Evolutionary conservation across 192 early-diverging fungal genomes (phyloP).

Genomic region (Coemansia sp.): DNA sequence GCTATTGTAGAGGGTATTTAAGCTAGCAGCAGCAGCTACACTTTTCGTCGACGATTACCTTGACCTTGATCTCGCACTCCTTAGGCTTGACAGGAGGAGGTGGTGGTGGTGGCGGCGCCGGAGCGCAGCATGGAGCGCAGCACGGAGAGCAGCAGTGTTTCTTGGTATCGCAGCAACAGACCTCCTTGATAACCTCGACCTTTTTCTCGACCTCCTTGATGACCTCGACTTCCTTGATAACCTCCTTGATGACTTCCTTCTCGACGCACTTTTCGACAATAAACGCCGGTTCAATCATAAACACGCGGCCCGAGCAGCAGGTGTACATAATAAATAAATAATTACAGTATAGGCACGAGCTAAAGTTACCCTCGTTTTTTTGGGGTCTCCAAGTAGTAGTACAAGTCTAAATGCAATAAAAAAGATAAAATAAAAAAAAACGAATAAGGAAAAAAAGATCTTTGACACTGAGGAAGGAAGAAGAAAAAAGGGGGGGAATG

Average conservation of each 20-base stretch:
- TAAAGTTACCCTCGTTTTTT: not conserved
- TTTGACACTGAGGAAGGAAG: not conserved
- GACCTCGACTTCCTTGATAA: slow-evolving; percentile 37
- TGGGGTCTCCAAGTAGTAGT: no score
- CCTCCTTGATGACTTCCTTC: slow-evolving; percentile 46
- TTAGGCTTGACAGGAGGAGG: slow-evolving; percentile 29
- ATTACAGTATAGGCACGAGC: not conserved
- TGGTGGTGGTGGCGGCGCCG: slow-evolving; percentile 6
- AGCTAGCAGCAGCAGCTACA: slow-evolving; percentile 4
- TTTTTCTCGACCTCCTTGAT: slow-evolving; percentile 33
- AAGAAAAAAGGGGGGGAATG: not conserved
- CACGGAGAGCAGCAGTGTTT: slow-evolving; percentile 3
- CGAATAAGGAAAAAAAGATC: not conserved
- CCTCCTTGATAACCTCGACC: slow-evolving; percentile 26
- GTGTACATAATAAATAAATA: slow-evolving; percentile 43
- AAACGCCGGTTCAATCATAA: slow-evolving; percentile 49
- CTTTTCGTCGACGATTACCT: slow-evolving; percentile 43
- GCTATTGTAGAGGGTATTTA: not conserved
- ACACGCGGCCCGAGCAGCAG: slow-evolving; percentile 44
- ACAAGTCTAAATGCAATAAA: not conserved
- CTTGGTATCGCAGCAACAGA: slow-evolving; percentile 42
- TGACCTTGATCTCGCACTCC: slow-evolving; percentile 44
- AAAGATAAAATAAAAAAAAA: not conserved
- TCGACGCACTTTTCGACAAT: slow-evolving; percentile 51
- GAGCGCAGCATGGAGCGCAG: not conserved